phyloP scores from a whole-genome alignment of 148 eudicot genomes.

The Nepenthes gracilis region DNA sequence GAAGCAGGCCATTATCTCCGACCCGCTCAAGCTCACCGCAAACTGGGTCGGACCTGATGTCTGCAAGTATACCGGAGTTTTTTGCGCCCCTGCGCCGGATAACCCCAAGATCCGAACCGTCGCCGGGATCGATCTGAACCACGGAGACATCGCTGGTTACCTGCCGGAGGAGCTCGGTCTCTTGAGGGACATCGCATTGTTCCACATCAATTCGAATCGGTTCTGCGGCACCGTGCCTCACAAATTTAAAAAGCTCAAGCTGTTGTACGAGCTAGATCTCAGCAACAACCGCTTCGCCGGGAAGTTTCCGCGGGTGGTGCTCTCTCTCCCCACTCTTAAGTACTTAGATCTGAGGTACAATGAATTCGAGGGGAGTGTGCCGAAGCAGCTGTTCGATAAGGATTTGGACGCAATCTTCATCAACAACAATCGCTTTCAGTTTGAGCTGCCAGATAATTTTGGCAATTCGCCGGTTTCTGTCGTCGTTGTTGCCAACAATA shows the following conservation, averaged over 20 bases:
- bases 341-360: conserved; percentile 70
- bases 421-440: conserved; percentile 59
- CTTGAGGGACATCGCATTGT: conserved; percentile 52
- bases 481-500: conserved; percentile 61
- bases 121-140: conserved; percentile 78
- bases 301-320: conserved; percentile 56
- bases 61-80: conserved; percentile 53
- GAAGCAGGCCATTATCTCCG: conserved; percentile 75
- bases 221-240: conserved; percentile 74
- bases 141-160: conserved; percentile 83
- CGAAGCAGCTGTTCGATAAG: conserved; percentile 49
- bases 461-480: conserved; percentile 96
- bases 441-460: conserved; percentile 64
- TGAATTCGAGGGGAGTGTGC: conserved; percentile 79
- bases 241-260: conserved; percentile 33
- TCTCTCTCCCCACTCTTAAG: conserved; percentile 36
- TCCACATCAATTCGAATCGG: conserved; percentile 71
- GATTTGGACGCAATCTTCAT: conserved; percentile 73
- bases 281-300: conserved; percentile 90
- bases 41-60: conserved; percentile 76
- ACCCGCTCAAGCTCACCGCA: conserved; percentile 50
- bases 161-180: conserved; percentile 76
- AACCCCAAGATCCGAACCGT: conserved; percentile 25
- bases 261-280: conserved; percentile 60
- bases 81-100: conserved; percentile 66